Evolutionary conservation across 805 yeast genomes (phyloP).

Genomic region (Metschnikowia santaceciliae): DNA sequence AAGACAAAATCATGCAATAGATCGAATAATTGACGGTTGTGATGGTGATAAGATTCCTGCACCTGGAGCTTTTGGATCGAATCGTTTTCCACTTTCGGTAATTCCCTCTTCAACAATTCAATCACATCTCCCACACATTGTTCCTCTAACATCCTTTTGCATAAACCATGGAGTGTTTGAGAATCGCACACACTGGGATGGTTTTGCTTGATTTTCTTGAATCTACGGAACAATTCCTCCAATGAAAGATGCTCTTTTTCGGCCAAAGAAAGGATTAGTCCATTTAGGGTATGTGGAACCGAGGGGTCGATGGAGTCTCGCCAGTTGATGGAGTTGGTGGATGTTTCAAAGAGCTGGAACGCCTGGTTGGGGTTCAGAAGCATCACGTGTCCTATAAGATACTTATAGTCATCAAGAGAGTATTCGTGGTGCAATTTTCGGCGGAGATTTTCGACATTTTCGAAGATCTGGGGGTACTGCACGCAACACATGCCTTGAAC

Average conservation of each 20-base stretch:
- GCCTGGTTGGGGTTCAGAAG: constrained; percentile 21
- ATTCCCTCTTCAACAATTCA: constrained; percentile 38
- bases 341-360: constrained; percentile 28
- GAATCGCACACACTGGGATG: constrained; percentile 27
- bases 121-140: constrained; percentile 40
- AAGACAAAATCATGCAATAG: constrained; percentile 29
- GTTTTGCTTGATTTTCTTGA: constrained; percentile 35
- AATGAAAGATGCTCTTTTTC: constrained; percentile 23
- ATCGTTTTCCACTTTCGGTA: constrained; percentile 33
- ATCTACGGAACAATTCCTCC: constrained; percentile 26
- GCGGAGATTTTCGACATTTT: not conserved
- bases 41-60: constrained; percentile 20
- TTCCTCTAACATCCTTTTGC: constrained; percentile 27
- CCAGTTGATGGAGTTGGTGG: constrained; percentile 17
- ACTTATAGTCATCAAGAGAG: constrained; percentile 15
- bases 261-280: constrained; percentile 38
- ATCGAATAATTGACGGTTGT: constrained; percentile 28
- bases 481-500: not conserved
- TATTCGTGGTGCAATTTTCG: not conserved
- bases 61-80: constrained; percentile 25
- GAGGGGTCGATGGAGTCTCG: constrained; percentile 12
- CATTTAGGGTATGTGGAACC: constrained; percentile 31
- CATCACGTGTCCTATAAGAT: constrained; percentile 28
- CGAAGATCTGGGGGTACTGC: not conserved
- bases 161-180: constrained; percentile 27